phyloP scores from a whole-genome alignment of 2,329 filamentous ascomycete genomes.

The Neodidymelliopsis sp. region DNA sequence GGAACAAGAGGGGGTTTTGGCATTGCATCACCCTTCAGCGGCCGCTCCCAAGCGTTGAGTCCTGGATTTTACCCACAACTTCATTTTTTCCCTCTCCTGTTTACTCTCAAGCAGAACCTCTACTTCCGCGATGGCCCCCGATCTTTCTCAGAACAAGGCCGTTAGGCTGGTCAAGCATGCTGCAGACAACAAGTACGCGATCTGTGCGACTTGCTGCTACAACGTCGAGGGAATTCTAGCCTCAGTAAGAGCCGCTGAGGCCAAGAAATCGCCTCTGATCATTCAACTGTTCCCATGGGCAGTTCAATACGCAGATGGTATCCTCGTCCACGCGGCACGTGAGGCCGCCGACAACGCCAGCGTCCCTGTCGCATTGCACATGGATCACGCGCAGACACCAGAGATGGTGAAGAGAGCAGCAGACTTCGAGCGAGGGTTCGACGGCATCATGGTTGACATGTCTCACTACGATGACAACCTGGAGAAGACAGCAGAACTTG shows the following conservation, averaged over 20 bases:
- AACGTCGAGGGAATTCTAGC: slow-evolving; percentile 76
- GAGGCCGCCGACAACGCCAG: slow-evolving; percentile 49
- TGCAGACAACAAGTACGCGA: slow-evolving; percentile 62
- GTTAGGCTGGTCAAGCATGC: slow-evolving; percentile 64
- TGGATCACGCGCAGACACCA: slow-evolving; percentile 71
- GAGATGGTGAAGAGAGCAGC: slow-evolving; percentile 68
- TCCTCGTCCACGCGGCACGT: slow-evolving; percentile 56
- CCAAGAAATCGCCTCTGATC: slow-evolving; percentile 71
- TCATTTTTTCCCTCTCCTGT: neutral
- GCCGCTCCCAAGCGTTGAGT: slow-evolving; percentile 58
- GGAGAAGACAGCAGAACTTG: slow-evolving; percentile 67
- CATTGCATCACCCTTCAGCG: slow-evolving; percentile 43
- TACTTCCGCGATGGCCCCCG: slow-evolving; percentile 60
- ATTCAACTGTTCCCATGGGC: slow-evolving; percentile 80
- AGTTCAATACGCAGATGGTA: slow-evolving; percentile 66
- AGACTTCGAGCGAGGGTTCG: slow-evolving; percentile 49
- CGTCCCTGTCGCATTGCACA: slow-evolving; percentile 69
- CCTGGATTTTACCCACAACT: slow-evolving; percentile 8
- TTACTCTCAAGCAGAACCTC: neutral
- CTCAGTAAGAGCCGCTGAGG: slow-evolving; percentile 72
- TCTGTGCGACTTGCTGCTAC: slow-evolving; percentile 70
- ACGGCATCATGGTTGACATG: slow-evolving; percentile 69
- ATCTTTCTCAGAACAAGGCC: slow-evolving; percentile 55
- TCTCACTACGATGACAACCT: slow-evolving; percentile 76
- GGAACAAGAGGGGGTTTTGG: slow-evolving; percentile 14